Evolutionary conservation across 257 asterid genomes (phyloP), one percentile per base, ranked within the genome.

Genomic region (Solanum ossicruentum): DNA sequence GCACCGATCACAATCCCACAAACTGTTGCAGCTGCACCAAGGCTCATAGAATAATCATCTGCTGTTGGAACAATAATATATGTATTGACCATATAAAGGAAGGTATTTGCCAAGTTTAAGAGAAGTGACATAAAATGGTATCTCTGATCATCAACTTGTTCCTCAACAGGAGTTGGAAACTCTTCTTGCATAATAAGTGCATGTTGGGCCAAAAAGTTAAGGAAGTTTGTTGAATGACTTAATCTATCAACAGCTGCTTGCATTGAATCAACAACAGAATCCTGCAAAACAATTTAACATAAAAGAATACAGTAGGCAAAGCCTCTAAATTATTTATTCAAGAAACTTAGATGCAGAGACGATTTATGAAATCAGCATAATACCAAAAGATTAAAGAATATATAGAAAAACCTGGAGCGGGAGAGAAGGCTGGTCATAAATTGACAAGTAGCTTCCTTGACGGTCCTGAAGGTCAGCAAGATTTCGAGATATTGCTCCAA

Each of bases 121-220:
- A 95, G 65, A 69, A 97, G 99, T 36, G 99, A 94, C 93, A 95
- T 93, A 85, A 94, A 95, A 87, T 97, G 98, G 91, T 97, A 97
- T 91, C 91, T 88, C 83, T 91, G 89, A 82, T 97, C 98, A n/a
- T 92, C 96, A 69, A 80, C 92, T 47, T 85, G 92, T 56, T 95
- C 98, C 36, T 93, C 98, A 77, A 84, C 83, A 45, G 91, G 85
- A 84, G 91, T 88, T 43, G 98, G 98, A 81, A 95, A 90, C 85
- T 95, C 98, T 72, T 97, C 99, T 77, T 93, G 98, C 98, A 95
- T 94, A 86, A 97, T 97, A 88, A 97, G 96, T 63, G 99, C 99
- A 92, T 97, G 99, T 86, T 97, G 98, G 12, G 97, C 99, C 85
- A 97, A 88, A 86, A 92, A 97, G 89, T 90, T 88, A 28, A 97